Conservation (phyloP, 176 grass and related monocot genomes). For the Rhynchospora breviuscula region DNA sequence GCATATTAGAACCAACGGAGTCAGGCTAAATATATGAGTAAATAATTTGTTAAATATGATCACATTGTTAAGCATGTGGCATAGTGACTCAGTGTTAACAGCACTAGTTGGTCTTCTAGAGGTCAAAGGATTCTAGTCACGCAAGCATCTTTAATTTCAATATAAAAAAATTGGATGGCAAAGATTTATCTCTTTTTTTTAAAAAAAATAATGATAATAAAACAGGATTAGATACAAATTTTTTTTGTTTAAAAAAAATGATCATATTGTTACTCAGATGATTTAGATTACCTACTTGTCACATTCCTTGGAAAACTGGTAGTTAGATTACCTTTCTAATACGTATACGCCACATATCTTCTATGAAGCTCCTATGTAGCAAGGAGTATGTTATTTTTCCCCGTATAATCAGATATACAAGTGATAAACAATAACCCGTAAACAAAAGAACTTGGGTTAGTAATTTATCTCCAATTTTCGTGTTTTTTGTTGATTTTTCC, state of each 20-base stretch:
- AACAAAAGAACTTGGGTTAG: neutral
- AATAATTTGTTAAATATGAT: neutral
- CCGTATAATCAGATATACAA: no score
- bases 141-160: no score
- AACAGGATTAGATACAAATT: no score
- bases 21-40: neutral
- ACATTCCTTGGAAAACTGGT: slow-evolving; percentile 5
- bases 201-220: no score
- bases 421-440: neutral
- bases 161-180: no score
- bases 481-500: neutral
- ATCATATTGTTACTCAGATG: neutral
- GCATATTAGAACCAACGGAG: neutral
- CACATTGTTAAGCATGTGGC: neutral
- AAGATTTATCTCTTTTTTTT: no score
- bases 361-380: neutral
- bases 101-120: no score
- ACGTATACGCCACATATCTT: neutral
- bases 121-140: no score
- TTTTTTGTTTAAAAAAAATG: no score
- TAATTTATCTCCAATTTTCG: neutral
- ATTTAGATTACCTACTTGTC: slow-evolving; percentile 21
- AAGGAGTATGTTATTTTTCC: neutral
- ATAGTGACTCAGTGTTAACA: no score
- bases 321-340: slow-evolving; percentile 15